Percentiles rank a stretch among this genome's conserved stretches.
Conservation (phyloP, 371 early-diverging fungal species). For the Capniomyces stellatus region DNA sequence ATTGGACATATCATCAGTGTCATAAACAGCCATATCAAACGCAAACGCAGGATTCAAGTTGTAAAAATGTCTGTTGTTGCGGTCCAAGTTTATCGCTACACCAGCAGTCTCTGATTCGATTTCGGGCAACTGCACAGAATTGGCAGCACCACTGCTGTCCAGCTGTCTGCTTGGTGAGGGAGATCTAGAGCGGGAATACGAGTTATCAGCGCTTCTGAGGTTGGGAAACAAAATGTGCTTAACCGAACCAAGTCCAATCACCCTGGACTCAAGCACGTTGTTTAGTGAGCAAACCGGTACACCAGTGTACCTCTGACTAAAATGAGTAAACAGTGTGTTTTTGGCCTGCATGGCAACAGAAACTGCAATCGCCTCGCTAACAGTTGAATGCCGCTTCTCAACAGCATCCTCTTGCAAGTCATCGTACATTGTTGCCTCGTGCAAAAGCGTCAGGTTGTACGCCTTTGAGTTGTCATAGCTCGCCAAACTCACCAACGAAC, state of each 20-base stretch:
- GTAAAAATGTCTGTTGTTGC: too few relatives aligned
- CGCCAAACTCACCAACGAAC: conserved; percentile 52
- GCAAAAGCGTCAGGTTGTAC: conserved; percentile 62
- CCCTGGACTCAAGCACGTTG: too few relatives aligned
- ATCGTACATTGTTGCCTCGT: conserved; percentile 93
- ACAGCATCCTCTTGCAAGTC: conserved; percentile 61
- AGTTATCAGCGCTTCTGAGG: too few relatives aligned
- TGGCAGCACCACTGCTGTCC: neutral
- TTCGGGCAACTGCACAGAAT: neutral
- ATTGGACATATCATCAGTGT: conserved; percentile 7
- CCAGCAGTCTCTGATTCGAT: too few relatives aligned
- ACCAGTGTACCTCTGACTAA: conserved; percentile 82
- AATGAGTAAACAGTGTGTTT: conserved; percentile 84
- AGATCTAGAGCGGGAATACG: too few relatives aligned
- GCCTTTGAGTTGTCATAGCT: conserved; percentile 9
- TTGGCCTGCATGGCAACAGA: conserved; percentile 65
- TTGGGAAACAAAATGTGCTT: too few relatives aligned
- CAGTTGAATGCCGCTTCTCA: conserved; percentile 78
- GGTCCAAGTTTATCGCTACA: too few relatives aligned
- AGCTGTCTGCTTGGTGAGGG: neutral
- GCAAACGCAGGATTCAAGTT: conserved; percentile 13
- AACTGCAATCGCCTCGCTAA: conserved; percentile 71
- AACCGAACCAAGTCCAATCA: too few relatives aligned
- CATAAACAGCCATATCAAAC: conserved; percentile 15
- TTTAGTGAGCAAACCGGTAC: too few relatives aligned